These are phyloP conservation scores for Solanum lycopersicoides DNA, from an alignment of 257 asterid species.

Conservation along the genomic window DNA sequence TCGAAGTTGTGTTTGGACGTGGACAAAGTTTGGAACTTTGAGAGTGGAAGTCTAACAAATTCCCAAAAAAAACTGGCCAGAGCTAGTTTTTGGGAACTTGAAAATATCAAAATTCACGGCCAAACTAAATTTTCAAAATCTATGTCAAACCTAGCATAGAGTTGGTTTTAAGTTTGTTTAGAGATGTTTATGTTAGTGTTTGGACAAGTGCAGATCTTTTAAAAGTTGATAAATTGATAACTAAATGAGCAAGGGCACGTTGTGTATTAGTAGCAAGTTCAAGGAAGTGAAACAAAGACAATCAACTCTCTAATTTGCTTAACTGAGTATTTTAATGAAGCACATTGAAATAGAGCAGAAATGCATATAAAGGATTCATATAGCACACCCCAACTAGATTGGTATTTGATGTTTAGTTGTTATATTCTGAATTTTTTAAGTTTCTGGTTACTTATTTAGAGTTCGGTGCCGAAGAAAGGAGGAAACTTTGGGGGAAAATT, in stretches of 20 bases:
- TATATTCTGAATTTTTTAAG: not conserved
- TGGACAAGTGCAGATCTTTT: not conserved
- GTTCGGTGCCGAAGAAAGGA: not conserved
- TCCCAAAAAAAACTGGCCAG: not conserved
- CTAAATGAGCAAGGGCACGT: not conserved
- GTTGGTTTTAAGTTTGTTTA: not conserved
- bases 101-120: not conserved
- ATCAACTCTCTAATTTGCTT: not conserved
- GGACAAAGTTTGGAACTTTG: not conserved
- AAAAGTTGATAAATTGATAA: not conserved
- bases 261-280: not conserved
- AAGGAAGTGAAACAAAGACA: not conserved
- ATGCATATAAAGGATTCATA: not conserved
- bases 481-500: not conserved
- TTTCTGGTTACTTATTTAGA: not conserved
- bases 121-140: not conserved
- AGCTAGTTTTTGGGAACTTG: not conserved
- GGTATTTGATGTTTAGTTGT: not conserved
- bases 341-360: not conserved
- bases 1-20: not conserved
- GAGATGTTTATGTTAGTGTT: not conserved
- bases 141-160: not conserved
- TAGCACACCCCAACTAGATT: not conserved
- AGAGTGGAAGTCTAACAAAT: not conserved
- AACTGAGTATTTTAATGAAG: not conserved